Evolutionary conservation across 495 filamentous ascomycete species (phyloP).

Genomic region (Cladorrhinum samala): DNA sequence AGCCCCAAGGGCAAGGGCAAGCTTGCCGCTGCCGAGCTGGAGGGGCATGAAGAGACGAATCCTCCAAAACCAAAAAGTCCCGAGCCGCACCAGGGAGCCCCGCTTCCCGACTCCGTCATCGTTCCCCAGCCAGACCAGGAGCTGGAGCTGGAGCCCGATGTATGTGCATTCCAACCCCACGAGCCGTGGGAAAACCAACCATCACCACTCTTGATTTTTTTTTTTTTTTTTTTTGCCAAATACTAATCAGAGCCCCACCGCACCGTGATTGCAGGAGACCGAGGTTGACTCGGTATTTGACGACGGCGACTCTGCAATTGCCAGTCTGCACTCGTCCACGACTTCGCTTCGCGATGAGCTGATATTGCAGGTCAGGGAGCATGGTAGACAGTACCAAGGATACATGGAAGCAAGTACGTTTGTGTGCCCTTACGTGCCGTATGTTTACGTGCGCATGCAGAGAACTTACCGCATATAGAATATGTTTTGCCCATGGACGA

Average conservation of each 20-base stretch:
- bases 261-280: no score
- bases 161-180: not conserved
- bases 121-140: no score
- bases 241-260: no score
- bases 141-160: not conserved
- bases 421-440: not conserved
- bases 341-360: conserved; percentile 9
- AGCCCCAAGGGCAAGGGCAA: no score
- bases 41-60: no score
- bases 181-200: not conserved
- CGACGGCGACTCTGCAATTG: conserved; percentile 2
- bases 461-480: conserved; percentile 6
- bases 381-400: conserved; percentile 10
- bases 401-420: conserved; percentile 10
- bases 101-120: no score
- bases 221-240: no score
- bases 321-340: conserved; percentile 11
- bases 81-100: no score
- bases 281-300: not conserved
- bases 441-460: no score
- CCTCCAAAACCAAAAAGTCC: no score
- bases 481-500: conserved; percentile 16
- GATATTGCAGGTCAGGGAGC: conserved; percentile 8
- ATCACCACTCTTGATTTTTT: not conserved
- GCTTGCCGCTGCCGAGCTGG: no score